These are phyloP conservation scores for Hymenoscyphus linearis DNA, from an alignment of 2,329 filamentous ascomycete species.

Conservation along the genomic window DNA sequence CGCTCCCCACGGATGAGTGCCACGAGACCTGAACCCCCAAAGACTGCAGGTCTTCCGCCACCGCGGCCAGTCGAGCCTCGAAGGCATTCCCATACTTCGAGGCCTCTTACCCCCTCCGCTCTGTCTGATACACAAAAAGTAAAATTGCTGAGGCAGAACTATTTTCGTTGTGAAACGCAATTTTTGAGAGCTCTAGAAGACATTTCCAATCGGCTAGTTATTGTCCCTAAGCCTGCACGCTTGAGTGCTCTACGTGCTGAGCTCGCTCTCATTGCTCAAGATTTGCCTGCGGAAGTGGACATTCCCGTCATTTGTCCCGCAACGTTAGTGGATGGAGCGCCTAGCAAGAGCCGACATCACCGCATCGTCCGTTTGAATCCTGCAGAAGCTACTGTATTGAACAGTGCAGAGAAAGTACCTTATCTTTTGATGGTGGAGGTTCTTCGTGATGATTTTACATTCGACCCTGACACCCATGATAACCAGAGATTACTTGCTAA, in stretches of 20 bases:
- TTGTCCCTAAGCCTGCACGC: constrained; percentile 75
- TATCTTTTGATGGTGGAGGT: constrained; percentile 84
- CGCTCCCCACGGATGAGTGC: constrained; percentile 44
- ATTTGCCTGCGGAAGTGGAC: constrained; percentile 77
- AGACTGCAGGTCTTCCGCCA: constrained; percentile 47
- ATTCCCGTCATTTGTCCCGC: constrained; percentile 78
- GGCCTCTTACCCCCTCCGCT: constrained; percentile 54
- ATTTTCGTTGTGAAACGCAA: constrained; percentile 76
- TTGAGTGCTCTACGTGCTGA: constrained; percentile 77
- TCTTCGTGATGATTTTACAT: constrained; percentile 74
- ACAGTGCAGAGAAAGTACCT: constrained; percentile 81
- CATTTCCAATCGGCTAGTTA: constrained; percentile 78
- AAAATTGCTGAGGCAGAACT: constrained; percentile 71
- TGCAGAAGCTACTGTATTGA: constrained; percentile 76
- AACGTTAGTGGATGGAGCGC: constrained; percentile 65
- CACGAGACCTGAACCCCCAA: constrained; percentile 52
- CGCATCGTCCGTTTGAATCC: constrained; percentile 79
- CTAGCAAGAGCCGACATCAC: constrained; percentile 72
- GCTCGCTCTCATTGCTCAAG: constrained; percentile 73
- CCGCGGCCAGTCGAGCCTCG: constrained; percentile 25
- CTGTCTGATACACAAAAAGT: constrained; percentile 62
- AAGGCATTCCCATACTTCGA: constrained; percentile 57
- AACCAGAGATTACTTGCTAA: constrained; percentile 61
- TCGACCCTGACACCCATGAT: constrained; percentile 68
- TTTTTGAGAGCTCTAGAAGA: constrained; percentile 76